Conservation (phyloP, 2,329 filamentous ascomycete genomes). For the Cladosporium sp. region DNA sequence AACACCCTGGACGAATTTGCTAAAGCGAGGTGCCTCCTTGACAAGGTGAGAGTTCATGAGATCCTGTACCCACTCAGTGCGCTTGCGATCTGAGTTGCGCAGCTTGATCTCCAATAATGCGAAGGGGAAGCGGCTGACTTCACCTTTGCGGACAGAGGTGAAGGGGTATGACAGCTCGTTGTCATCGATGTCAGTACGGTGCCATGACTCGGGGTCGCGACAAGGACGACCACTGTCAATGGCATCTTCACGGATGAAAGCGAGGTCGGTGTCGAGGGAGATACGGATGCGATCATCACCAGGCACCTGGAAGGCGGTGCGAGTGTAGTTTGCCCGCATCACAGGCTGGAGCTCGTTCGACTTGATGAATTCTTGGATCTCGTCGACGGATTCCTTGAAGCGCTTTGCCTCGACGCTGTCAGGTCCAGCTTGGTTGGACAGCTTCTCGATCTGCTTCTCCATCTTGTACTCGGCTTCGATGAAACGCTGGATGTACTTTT, state of each 20-base stretch:
- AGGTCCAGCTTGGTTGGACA: constrained; percentile 70
- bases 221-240: constrained; percentile 82
- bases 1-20: constrained; percentile 93
- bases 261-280: constrained; percentile 87
- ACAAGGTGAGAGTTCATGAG: constrained; percentile 90
- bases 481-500: constrained; percentile 87
- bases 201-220: constrained; percentile 84
- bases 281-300: constrained; percentile 86
- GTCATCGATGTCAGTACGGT: constrained; percentile 83
- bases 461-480: constrained; percentile 83
- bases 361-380: constrained; percentile 76
- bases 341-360: constrained; percentile 76
- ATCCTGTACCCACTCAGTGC: constrained; percentile 82
- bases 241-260: constrained; percentile 72
- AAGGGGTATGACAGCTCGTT: constrained; percentile 82
- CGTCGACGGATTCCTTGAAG: constrained; percentile 67
- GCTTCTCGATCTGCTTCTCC: constrained; percentile 85
- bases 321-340: constrained; percentile 85
- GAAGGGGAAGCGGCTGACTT: constrained; percentile 86
- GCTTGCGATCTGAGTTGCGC: constrained; percentile 54
- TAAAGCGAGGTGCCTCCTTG: constrained; percentile 83
- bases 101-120: constrained; percentile 92
- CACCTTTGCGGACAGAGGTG: constrained; percentile 78
- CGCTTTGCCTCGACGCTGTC: constrained; percentile 61
- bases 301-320: constrained; percentile 95